Percentiles rank a stretch among this genome's conserved stretches.
phyloP scores from a whole-genome alignment of 1,139 yeast species.

The Kodamaea arcana region DNA sequence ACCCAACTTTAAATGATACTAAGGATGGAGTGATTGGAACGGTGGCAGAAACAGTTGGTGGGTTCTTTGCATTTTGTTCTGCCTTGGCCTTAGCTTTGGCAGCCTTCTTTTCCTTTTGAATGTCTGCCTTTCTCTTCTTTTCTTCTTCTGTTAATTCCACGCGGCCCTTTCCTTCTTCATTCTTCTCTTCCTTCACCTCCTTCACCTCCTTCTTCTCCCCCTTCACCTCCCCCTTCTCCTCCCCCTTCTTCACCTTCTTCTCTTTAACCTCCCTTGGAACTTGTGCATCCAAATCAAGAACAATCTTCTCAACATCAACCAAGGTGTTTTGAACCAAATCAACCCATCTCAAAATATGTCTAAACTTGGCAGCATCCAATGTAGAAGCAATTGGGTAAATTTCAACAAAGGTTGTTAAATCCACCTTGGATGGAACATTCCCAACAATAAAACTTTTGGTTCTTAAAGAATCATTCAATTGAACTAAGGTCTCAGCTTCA shows the following conservation, averaged over 20 bases:
- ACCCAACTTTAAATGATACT: conserved; percentile 93
- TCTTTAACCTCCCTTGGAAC: conserved; percentile 57
- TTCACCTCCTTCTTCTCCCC: conserved; percentile 9
- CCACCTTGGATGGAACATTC: conserved; percentile 59
- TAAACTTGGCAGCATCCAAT: conserved; percentile 48
- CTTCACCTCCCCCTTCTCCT: conserved; percentile 11
- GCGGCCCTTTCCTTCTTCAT: conserved; percentile 5
- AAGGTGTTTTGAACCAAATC: conserved; percentile 74
- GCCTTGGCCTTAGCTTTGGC: conserved; percentile 69
- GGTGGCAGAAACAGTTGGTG: conserved; percentile 41
- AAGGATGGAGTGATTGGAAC: conserved; percentile 72
- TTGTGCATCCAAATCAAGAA: conserved; percentile 54
- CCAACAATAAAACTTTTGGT: conserved; percentile 68
- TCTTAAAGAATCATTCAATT: conserved; percentile 68
- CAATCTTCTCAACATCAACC: conserved; percentile 51
- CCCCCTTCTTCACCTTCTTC: conserved; percentile 35
- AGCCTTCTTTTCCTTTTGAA: conserved; percentile 72
- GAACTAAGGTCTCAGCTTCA: conserved; percentile 51
- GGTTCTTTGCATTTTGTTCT: conserved; percentile 49
- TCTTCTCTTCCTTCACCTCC: conserved; percentile 3
- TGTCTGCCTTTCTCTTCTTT: conserved; percentile 53
- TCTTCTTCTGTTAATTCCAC: conserved; percentile 50
- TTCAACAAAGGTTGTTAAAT: conserved; percentile 62
- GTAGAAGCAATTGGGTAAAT: conserved; percentile 56
- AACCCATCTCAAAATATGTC: conserved; percentile 91